phyloP scores from a whole-genome alignment of 257 asterid genomes.

The Linderniella brevidens region DNA sequence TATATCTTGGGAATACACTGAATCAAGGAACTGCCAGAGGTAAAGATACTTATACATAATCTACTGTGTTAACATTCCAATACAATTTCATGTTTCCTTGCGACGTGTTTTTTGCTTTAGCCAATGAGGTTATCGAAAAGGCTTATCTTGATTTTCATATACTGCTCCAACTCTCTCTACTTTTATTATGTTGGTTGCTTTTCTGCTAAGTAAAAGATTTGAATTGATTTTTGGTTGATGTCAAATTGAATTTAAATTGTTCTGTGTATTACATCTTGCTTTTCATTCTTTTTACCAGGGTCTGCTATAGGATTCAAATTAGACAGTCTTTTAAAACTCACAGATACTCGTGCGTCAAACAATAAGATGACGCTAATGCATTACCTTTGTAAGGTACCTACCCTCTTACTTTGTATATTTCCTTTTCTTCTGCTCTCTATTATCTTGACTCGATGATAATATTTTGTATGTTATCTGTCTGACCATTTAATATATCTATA shows the following conservation, averaged over 20 bases:
- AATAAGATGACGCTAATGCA: conserved; percentile 97
- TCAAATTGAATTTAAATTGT: too few species aligned
- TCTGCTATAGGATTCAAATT: conserved; percentile 95
- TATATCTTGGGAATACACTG: conserved; percentile 77
- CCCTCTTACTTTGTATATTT: conserved; percentile 8
- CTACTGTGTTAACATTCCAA: not conserved
- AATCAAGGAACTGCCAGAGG: conserved; percentile 99
- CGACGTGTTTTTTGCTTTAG: not conserved
- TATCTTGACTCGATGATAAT: not conserved
- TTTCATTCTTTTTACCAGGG: conserved; percentile 21
- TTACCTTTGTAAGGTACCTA: conserved; percentile 90
- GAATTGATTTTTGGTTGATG: too few species aligned
- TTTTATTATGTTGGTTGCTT: too few species aligned
- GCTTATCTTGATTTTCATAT: too few species aligned
- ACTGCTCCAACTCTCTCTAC: too few species aligned
- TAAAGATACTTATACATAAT: conserved; percentile 12
- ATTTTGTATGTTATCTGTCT: too few species aligned
- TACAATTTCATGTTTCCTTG: not conserved
- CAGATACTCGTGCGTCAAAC: conserved; percentile 92
- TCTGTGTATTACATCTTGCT: too few species aligned
- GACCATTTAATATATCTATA: too few species aligned
- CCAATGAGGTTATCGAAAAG: too few species aligned
- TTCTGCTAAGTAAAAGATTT: too few species aligned
- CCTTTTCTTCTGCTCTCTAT: not conserved
- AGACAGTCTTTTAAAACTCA: conserved; percentile 94